Base-by-base conservation (phyloP, 2,329 filamentous ascomycete species). In the Diplodia seriata region DNA sequence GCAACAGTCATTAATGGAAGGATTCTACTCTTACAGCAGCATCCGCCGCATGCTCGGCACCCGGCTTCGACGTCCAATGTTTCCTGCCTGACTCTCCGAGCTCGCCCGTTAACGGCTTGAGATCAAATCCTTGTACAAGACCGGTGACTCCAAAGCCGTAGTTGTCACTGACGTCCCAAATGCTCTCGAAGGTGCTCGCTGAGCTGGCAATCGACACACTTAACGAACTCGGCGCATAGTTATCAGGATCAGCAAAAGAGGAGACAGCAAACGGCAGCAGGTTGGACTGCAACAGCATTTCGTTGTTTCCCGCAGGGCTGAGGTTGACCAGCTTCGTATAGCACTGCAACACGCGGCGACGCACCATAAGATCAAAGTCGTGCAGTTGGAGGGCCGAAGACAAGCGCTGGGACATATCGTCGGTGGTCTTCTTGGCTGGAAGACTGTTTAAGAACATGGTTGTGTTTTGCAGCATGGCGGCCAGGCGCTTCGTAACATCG, bases 161-260 rank as follows among this genome's bases (percentile, higher is more conserved):
- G 75, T 98, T 98, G 77, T 99, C 95, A 9, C 90, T 91, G 7
- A 97, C 87, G 70, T 98, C 94, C 95, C 95, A 99, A 49, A 99
- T 88, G 0, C 89, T 94, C 74, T 99, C 95, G 74, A 98, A 97
- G 2, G 89, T 91, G 6, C 92, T 93, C 1, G 93, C 92, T 18
- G 94, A 92, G 72, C 90, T 95, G 20, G 94, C 94, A 74, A 99
- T 97, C 0, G 94, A 93, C 57, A 98, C 78, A 1, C 93, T 94
- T 73, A 89, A 94, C 2, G 55, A 54, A 18, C 54, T 43, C 18
- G 92, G 90, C 0, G 89, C 89, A 75, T 97, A 96, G 73, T 92
- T 93, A 68, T 96, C 93, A 0, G 94, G 93, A 73, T 98, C 94
- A 0, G 95, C 93, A 77, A 99, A 98, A 1, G 94, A 90, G 0